These are phyloP conservation scores for Neurospora sp. DNA, from an alignment of 495 filamentous ascomycete species.

Conservation along the genomic window DNA sequence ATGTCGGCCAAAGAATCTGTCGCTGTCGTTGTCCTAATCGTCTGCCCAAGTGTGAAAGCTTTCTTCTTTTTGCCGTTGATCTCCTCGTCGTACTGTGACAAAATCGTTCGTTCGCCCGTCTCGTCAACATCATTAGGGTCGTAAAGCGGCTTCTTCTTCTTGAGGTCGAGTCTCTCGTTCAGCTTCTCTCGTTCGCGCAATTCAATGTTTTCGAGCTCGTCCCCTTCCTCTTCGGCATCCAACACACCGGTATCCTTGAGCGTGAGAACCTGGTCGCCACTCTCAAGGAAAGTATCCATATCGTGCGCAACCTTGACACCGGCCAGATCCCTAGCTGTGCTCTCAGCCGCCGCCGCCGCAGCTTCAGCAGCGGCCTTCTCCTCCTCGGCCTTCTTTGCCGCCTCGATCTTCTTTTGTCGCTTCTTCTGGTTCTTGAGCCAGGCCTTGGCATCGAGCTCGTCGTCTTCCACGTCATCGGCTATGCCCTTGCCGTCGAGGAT, in stretches of 20 bases:
- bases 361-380: slow-evolving; percentile 50
- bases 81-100: slow-evolving; percentile 91
- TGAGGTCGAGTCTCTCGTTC: slow-evolving; percentile 66
- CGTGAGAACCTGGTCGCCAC: slow-evolving; percentile 75
- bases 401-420: slow-evolving; percentile 79
- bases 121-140: slow-evolving; percentile 70
- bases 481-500: slow-evolving; percentile 72
- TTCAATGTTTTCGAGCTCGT: slow-evolving; percentile 81
- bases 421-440: slow-evolving; percentile 88
- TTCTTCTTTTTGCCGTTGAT: slow-evolving; percentile 89
- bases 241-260: slow-evolving; percentile 83
- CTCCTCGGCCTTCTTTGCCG: slow-evolving; percentile 59
- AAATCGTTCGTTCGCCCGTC: slow-evolving; percentile 51
- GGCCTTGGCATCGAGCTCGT: slow-evolving; percentile 64
- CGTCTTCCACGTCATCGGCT: slow-evolving; percentile 58
- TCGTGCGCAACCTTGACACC: slow-evolving; percentile 90
- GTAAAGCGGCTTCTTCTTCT: slow-evolving; percentile 87
- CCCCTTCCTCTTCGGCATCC: slow-evolving; percentile 78
- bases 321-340: slow-evolving; percentile 74
- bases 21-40: slow-evolving; percentile 60
- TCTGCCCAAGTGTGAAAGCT: slow-evolving; percentile 71
- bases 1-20: slow-evolving; percentile 49
- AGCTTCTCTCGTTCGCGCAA: slow-evolving; percentile 70
- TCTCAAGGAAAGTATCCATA: slow-evolving; percentile 63
- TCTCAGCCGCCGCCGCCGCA: slow-evolving; percentile 43